Percentiles rank a stretch among this genome's conserved stretches.
These are phyloP conservation scores for Schwanniomyces polymorphus DNA, from an alignment of 805 yeast species.

Conservation along the genomic window DNA sequence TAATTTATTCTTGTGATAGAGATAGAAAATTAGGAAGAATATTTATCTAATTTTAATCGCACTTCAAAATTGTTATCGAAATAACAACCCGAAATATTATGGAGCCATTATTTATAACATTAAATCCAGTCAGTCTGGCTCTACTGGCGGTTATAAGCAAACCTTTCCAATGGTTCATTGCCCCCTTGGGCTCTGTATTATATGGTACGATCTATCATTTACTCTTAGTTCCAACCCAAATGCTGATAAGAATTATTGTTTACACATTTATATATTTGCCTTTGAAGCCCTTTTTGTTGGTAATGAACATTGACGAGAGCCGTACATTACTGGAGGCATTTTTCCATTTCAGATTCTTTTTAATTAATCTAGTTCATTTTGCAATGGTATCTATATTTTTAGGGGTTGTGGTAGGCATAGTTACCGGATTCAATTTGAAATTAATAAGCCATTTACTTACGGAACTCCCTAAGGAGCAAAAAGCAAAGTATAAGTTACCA, in stretches of 20 bases:
- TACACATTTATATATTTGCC: conserved; percentile 7
- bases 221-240: conserved; percentile 1
- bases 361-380: conserved; percentile 5
- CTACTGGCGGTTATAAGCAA: neutral
- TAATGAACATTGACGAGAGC: conserved; percentile 4
- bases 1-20: neutral
- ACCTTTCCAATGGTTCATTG: neutral
- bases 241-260: conserved; percentile 1
- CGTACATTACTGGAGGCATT: neutral
- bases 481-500: neutral
- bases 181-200: neutral
- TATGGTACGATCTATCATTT: neutral
- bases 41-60: neutral
- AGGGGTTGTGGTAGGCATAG: conserved; percentile 5
- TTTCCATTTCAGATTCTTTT: conserved; percentile 3
- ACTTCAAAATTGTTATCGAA: neutral
- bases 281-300: conserved; percentile 4
- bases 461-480: neutral
- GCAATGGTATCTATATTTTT: conserved; percentile 7
- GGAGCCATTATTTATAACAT: neutral
- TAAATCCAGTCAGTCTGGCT: neutral
- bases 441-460: conserved; percentile 3
- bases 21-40: too few relatives aligned
- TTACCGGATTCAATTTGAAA: conserved; percentile 6
- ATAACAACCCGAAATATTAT: neutral